These are phyloP conservation scores for Leptographium lundbergii DNA, from an alignment of 2,329 filamentous ascomycete species.

Conservation along the genomic window DNA sequence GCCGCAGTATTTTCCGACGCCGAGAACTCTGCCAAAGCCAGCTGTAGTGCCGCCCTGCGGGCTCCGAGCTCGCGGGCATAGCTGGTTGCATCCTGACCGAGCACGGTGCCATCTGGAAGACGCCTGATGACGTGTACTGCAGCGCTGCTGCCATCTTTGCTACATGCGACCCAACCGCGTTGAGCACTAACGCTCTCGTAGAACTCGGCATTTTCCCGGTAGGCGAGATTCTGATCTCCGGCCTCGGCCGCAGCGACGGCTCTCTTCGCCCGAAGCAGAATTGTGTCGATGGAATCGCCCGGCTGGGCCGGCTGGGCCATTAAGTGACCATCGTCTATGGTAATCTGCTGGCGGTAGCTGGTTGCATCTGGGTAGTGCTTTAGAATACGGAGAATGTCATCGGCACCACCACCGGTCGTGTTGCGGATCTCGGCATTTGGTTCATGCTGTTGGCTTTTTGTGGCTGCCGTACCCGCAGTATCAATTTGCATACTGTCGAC, in stretches of 20 bases:
- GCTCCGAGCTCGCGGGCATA: slow-evolving; percentile 27
- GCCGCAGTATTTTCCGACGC: neutral
- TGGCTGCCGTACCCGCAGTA: neutral
- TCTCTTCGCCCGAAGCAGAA: neutral
- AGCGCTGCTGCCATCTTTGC: neutral
- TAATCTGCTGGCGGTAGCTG: neutral
- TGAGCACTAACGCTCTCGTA: slow-evolving; percentile 1
- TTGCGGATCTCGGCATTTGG: neutral
- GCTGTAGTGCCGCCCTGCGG: slow-evolving; percentile 32
- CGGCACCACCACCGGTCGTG: neutral
- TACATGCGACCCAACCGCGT: slow-evolving; percentile 10
- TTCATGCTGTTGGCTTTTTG: neutral
- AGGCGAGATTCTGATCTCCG: slow-evolving; percentile 18
- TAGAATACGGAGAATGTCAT: neutral
- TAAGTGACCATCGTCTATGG: neutral
- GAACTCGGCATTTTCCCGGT: slow-evolving; percentile 23
- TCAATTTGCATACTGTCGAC: neutral
- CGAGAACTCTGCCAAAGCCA: slow-evolving; percentile 25
- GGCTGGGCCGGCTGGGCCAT: neutral
- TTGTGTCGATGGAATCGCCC: neutral
- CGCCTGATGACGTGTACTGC: neutral
- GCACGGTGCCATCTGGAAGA: slow-evolving; percentile 12
- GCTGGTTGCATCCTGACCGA: slow-evolving; percentile 4
- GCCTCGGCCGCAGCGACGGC: neutral
- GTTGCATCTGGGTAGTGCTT: neutral